These are phyloP conservation scores for Alternaria sp. DNA, from an alignment of 2,329 filamentous ascomycete genomes.

Conservation along the genomic window DNA sequence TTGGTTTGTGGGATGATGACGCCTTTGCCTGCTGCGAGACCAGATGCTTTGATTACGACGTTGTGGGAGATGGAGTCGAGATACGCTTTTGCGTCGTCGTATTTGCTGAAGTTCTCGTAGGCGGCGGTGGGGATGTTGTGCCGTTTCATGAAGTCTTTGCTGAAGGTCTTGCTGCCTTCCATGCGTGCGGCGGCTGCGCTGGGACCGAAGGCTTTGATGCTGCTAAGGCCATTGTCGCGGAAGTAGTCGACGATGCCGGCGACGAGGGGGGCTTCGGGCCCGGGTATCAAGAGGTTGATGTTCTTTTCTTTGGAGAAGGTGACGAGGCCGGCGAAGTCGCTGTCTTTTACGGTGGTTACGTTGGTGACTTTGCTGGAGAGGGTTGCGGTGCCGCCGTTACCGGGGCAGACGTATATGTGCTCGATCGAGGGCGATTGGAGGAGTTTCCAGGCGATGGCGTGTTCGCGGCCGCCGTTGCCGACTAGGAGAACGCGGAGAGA, in stretches of 20 bases:
- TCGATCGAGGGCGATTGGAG: conserved; percentile 80
- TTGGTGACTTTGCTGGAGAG: conserved; percentile 66
- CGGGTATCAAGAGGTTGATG: conserved; percentile 85
- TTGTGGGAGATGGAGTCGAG: conserved; percentile 54
- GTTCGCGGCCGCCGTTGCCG: conserved; percentile 92
- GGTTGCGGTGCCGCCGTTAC: conserved; percentile 79
- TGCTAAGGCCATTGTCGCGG: conserved; percentile 52
- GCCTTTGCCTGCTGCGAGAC: conserved; percentile 92
- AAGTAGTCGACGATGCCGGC: conserved; percentile 89
- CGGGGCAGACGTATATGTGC: conserved; percentile 71
- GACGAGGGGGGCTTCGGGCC: conserved; percentile 92
- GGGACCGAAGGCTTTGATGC: conserved; percentile 83
- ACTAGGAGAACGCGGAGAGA: conserved; percentile 71
- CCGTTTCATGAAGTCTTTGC: conserved; percentile 96
- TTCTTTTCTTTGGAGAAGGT: conserved; percentile 73
- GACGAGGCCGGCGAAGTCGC: conserved; percentile 80
- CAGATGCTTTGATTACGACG: conserved; percentile 88
- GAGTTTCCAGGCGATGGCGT: conserved; percentile 93
- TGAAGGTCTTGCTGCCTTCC: conserved; percentile 96
- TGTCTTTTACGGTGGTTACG: conserved; percentile 68
- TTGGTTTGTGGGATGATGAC: conserved; percentile 86
- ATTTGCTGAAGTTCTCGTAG: conserved; percentile 87
- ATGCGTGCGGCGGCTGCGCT: conserved; percentile 82
- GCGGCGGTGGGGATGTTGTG: conserved; percentile 88
- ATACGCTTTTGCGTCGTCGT: conserved; percentile 74